Percentiles rank a stretch among this genome's conserved stretches.
phyloP scores from a whole-genome alignment of 2,329 filamentous ascomycete genomes.

The Penicillium paneum region DNA sequence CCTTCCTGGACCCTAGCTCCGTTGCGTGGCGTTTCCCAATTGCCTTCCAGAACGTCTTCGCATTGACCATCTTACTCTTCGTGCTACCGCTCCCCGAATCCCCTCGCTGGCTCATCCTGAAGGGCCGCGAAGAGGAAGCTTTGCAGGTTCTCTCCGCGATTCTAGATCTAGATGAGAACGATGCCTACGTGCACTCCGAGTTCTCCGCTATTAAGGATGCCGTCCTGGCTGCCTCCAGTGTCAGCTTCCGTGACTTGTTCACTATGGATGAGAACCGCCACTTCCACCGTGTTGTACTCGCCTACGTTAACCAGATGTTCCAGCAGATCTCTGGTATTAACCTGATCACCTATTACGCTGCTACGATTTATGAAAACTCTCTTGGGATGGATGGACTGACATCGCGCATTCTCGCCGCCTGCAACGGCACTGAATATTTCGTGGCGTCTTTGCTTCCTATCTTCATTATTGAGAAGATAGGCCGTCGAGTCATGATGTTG shows the following conservation, averaged over 20 bases:
- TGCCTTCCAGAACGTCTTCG: constrained; percentile 55
- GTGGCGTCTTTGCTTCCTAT: constrained; percentile 50
- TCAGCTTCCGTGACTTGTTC: constrained; percentile 55
- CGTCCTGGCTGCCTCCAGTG: constrained; percentile 48
- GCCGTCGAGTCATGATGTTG: constrained; percentile 66
- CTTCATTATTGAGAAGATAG: constrained; percentile 50
- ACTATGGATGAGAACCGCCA: constrained; percentile 57
- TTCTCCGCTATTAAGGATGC: constrained; percentile 51
- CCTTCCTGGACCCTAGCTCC: constrained; percentile 46
- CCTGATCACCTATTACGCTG: constrained; percentile 47
- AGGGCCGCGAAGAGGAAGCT: constrained; percentile 51
- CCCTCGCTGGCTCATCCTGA: constrained; percentile 55
- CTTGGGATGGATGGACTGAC: constrained; percentile 40
- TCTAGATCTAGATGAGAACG: constrained; percentile 45
- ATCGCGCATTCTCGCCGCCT: constrained; percentile 52
- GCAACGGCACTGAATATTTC: constrained; percentile 55
- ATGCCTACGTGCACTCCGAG: constrained; percentile 44
- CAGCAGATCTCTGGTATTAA: constrained; percentile 49
- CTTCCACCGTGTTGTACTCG: constrained; percentile 55
- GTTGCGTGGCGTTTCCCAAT: constrained; percentile 54
- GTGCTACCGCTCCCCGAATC: constrained; percentile 54
- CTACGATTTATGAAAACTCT: constrained; percentile 43
- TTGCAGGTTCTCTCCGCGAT: constrained; percentile 46
- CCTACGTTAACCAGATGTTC: constrained; percentile 58
- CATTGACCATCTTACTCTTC: constrained; percentile 47